Conservation (phyloP, 1,139 yeast genomes). For the Yamadazyma atlantica region DNA sequence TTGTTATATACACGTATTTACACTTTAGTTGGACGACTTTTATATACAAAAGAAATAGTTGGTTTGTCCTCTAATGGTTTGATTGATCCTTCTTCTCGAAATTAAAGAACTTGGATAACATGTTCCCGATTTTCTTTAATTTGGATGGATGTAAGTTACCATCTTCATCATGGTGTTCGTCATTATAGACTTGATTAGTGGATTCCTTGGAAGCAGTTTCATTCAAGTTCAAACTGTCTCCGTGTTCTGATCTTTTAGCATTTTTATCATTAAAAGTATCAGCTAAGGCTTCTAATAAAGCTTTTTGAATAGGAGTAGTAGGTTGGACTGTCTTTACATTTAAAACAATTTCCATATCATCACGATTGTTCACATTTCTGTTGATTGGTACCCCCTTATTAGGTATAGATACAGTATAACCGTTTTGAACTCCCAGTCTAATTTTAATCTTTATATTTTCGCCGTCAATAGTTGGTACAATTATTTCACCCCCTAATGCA, state of each 20-base stretch:
- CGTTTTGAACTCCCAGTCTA: conserved; percentile 84
- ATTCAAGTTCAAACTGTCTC: conserved; percentile 13
- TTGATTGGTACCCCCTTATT: conserved; percentile 84
- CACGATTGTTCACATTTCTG: conserved; percentile 59
- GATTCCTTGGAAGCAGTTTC: background rate
- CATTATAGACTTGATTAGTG: background rate
- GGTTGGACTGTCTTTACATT: conserved; percentile 74
- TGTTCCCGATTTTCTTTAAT: conserved; percentile 59
- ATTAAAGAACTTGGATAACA: conserved; percentile 64
- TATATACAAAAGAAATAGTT: background rate
- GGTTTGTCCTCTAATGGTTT: background rate
- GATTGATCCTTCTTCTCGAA: conserved; percentile 32
- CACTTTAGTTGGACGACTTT: background rate
- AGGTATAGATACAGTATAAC: conserved; percentile 72
- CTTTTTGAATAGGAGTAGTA: conserved; percentile 81
- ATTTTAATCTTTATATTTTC: conserved; percentile 73
- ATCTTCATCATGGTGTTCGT: conserved; percentile 1
- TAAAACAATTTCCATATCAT: conserved; percentile 76
- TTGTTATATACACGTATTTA: conserved; percentile 2
- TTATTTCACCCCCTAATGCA: conserved; percentile 87
- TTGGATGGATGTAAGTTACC: conserved; percentile 56
- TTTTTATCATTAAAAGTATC: conserved; percentile 78
- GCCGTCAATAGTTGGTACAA: conserved; percentile 85
- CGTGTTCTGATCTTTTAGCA: conserved; percentile 62
- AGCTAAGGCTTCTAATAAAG: conserved; percentile 92